These are phyloP conservation scores for Heliamphora exappendiculata DNA, from an alignment of 148 eudicot species.

Conservation along the genomic window DNA sequence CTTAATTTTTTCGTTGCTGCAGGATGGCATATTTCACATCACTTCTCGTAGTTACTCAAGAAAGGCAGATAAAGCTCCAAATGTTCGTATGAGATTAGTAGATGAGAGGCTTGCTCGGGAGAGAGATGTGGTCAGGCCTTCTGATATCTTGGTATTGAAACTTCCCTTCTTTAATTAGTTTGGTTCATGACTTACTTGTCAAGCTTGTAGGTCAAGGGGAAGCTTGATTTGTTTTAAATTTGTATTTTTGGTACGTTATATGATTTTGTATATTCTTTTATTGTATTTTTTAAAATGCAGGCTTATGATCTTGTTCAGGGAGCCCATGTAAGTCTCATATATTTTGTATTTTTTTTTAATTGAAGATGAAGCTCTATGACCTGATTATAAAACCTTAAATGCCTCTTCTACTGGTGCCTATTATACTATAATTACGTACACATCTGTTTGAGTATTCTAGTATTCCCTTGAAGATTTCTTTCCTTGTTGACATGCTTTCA, in stretches of 20 bases:
- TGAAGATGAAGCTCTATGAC: neutral
- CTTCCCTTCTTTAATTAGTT: conserved; percentile 3
- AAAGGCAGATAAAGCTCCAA: conserved; percentile 21
- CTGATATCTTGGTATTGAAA: conserved; percentile 57
- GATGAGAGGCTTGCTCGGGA: conserved; percentile 40
- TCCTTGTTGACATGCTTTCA: neutral
- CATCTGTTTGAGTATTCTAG: neutral
- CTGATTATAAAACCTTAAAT: neutral
- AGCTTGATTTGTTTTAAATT: neutral
- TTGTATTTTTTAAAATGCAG: conserved; percentile 37
- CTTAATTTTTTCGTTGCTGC: conserved; percentile 6
- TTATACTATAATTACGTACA: neutral
- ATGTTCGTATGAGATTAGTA: conserved; percentile 37
- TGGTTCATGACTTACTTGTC: neutral
- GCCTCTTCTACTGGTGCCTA: neutral
- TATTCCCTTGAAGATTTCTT: neutral
- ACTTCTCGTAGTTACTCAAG: conserved; percentile 24
- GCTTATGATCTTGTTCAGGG: conserved; percentile 89
- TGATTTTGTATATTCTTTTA: conserved; percentile 3
- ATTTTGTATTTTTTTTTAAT: neutral
- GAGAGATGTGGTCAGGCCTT: conserved; percentile 32
- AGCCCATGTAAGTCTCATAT: conserved; percentile 53
- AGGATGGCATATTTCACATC: conserved; percentile 22
- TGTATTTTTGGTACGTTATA: neutral
- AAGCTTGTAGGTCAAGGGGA: neutral